Evolutionary conservation across 306 rosid species (phyloP).

Genomic region (Rosa chinensis): DNA sequence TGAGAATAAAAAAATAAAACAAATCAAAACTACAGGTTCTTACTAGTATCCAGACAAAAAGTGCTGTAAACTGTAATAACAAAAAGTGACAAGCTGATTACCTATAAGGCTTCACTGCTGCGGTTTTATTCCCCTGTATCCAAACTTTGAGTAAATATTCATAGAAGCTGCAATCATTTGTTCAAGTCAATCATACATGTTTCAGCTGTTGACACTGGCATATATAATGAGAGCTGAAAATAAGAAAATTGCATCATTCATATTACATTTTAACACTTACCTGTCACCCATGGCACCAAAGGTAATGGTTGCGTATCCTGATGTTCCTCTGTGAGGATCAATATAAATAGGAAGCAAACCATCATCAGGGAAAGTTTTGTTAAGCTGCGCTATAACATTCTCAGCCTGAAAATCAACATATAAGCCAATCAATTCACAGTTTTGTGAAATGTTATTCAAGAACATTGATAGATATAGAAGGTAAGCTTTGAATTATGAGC

Average conservation of each 20-base stretch:
- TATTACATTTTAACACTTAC: slow-evolving; percentile 37
- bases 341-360: slow-evolving; percentile 95
- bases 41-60: not conserved
- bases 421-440: slow-evolving; percentile 32
- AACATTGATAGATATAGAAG: not conserved
- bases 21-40: not conserved
- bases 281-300: slow-evolving; percentile 99
- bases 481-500: not conserved
- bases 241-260: slow-evolving; percentile 4
- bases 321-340: slow-evolving; percentile 62
- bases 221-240: not conserved
- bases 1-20: no score
- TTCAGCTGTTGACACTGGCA: not conserved
- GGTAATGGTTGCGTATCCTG: slow-evolving; percentile 66
- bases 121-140: slow-evolving; percentile 88
- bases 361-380: slow-evolving; percentile 83
- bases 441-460: not conserved
- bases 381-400: slow-evolving; percentile 64
- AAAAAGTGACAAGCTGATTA: slow-evolving; percentile 35
- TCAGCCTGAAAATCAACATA: slow-evolving; percentile 67
- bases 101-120: slow-evolving; percentile 82
- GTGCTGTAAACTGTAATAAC: not conserved
- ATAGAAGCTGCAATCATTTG: slow-evolving; percentile 74
- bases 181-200: slow-evolving; percentile 30
- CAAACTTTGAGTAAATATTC: slow-evolving; percentile 98